Evolutionary conservation across 371 early-diverging fungal genomes (phyloP).

Genomic region (Coemansia sp.): DNA sequence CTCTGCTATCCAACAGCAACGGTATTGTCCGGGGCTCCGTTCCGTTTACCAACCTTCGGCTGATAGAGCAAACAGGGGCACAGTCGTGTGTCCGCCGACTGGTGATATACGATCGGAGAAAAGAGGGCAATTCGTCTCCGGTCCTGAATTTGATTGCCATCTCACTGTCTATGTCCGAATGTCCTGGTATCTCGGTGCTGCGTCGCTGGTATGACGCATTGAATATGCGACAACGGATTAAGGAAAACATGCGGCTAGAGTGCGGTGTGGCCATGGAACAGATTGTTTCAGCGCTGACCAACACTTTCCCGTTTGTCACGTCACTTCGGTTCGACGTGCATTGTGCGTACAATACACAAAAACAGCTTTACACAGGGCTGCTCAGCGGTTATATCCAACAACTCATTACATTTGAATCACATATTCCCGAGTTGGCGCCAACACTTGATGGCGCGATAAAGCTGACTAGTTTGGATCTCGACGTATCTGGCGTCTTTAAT

Average conservation of each 20-base stretch:
- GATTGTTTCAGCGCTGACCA: slow-evolving; percentile 5
- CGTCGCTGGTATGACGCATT: background rate
- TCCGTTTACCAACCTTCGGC: slow-evolving; percentile 4
- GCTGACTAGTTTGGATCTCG: slow-evolving; percentile 5
- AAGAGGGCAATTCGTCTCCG: background rate
- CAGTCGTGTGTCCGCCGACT: slow-evolving; percentile 1
- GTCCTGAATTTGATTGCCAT: slow-evolving; percentile 8
- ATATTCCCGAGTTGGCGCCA: slow-evolving; percentile 1
- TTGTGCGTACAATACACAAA: background rate
- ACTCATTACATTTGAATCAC: background rate
- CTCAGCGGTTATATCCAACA: background rate
- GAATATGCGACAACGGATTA: slow-evolving; percentile 2
- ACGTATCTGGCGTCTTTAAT: background rate
- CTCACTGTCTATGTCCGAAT: background rate
- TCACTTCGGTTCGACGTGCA: slow-evolving; percentile 4
- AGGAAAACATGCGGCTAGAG: background rate
- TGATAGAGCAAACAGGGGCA: slow-evolving; percentile 8
- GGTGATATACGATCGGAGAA: slow-evolving; percentile 1
- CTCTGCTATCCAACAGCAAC: background rate
- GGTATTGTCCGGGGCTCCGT: background rate
- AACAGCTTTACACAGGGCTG: background rate
- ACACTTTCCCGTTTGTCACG: slow-evolving; percentile 1
- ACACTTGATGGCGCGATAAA: background rate
- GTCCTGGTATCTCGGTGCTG: background rate
- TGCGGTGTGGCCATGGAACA: background rate